phyloP scores from a whole-genome alignment of 805 yeast species.

The Candida verbasci region DNA sequence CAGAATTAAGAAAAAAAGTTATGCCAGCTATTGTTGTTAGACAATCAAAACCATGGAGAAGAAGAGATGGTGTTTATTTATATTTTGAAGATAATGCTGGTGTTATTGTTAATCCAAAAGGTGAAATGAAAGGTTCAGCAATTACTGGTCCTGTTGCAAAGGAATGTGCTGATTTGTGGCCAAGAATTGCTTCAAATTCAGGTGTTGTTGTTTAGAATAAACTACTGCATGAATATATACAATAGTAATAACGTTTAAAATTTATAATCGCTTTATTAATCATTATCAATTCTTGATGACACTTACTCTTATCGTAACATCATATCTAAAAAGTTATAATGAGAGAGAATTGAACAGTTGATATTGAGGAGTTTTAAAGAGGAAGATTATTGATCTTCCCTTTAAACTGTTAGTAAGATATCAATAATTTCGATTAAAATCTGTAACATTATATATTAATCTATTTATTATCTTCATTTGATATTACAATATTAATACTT shows the following conservation, averaged over 20 bases:
- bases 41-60: conserved; percentile 99
- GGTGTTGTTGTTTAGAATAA: conserved; percentile 94
- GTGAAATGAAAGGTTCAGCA: conserved; percentile 99
- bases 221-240: too few relatives aligned
- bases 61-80: conserved; percentile 99
- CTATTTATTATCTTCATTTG: conserved; percentile 12
- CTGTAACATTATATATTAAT: too few relatives aligned
- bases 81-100: conserved; percentile 99
- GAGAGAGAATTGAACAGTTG: too few relatives aligned
- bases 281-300: too few relatives aligned
- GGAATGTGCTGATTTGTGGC: conserved; percentile 99
- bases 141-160: conserved; percentile 99
- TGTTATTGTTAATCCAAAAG: conserved; percentile 99
- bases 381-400: too few relatives aligned
- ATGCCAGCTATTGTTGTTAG: conserved; percentile 99
- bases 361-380: too few relatives aligned
- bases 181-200: conserved; percentile 99
- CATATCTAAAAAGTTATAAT: too few relatives aligned
- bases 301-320: too few relatives aligned
- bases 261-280: too few relatives aligned
- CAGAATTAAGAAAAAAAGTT: conserved; percentile 99
- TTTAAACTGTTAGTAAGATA: too few relatives aligned
- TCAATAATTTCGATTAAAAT: too few relatives aligned
- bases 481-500: conserved; percentile 5
- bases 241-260: conserved; percentile 11